Base-by-base conservation (phyloP, 1,284 basidiomycete species). In the Trichosporon sp. region DNA sequence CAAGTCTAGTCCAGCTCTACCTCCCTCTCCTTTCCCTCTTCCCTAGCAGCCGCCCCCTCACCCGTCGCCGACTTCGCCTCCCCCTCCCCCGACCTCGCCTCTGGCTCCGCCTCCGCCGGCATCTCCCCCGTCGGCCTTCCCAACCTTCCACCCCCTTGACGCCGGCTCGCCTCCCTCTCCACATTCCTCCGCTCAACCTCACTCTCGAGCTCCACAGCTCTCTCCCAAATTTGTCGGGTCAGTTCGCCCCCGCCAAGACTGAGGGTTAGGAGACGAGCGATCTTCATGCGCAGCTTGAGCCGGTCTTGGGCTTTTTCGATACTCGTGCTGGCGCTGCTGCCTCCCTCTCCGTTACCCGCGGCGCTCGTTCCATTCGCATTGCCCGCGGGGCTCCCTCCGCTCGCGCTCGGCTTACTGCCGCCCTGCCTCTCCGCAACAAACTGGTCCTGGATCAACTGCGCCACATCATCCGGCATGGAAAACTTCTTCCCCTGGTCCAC, bases 261-360 rank as follows among this genome's bases (percentile, higher is more conserved):
- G 13, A 77, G 64, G 9, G 78, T 77, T 25, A 79, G 46, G 2
- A 79, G 62, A 29, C 76, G 65, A 0, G 74, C 79, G 21, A 81
- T 69, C 63, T 71, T 73, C 78, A 81, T 78, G 40, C 78, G 69
- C 27, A 76, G 64, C 62, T 72, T 77, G 56, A 81, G 65, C 5
- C 70, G 67, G 10, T 65, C 72, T 60, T 75, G 72, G 4, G 73
- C 73, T 5, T 59, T 69, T 21, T 74, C 73, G 2, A 44, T 27
- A n/a, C 49, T 37, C 10, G 34, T 16, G 10, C 34, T 16, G 19
- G 67, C 70, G 11, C 61, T n/a, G n/a, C n/a, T n/a, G n/a, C n/a
- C n/a, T n/a, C n/a, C n/a, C n/a, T n/a, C n/a, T n/a, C n/a, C n/a
- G n/a, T n/a, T 69, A 4, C 61, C 61, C 0, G 60, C 60, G n/a